These are phyloP conservation scores for Eucalyptus regnans DNA, from an alignment of 345 rosid genomes.

Conservation along the genomic window DNA sequence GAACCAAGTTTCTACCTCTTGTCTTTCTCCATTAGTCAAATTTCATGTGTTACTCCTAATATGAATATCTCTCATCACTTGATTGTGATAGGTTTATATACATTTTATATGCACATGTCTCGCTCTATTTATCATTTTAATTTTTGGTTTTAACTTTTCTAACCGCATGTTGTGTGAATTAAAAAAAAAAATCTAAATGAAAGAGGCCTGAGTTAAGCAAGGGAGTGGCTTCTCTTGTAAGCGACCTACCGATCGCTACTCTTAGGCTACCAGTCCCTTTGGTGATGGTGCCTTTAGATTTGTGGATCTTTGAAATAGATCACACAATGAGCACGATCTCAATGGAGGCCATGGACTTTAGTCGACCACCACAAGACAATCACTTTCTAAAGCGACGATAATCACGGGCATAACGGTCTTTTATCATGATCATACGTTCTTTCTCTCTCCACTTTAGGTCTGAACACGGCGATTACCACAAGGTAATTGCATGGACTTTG, in stretches of 20 bases:
- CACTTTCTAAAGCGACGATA: background rate
- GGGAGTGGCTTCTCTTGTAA: background rate
- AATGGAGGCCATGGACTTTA: background rate
- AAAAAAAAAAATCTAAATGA: background rate
- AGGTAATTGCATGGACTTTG: background rate
- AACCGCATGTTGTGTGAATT: background rate
- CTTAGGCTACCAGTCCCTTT: background rate
- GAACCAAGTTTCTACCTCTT: background rate
- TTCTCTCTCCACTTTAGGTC: background rate
- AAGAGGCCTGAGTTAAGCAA: background rate
- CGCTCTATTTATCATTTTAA: background rate
- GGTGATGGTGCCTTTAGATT: background rate
- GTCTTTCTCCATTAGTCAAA: background rate
- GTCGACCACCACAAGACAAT: background rate
- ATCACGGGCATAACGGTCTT: rapidly evolving
- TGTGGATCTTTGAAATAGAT: background rate
- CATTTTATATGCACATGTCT: background rate
- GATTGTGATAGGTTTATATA: background rate
- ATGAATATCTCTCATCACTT: background rate
- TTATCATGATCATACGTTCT: rapidly evolving
- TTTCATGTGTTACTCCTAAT: background rate
- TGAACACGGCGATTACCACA: rapidly evolving
- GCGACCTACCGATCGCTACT: rapidly evolving
- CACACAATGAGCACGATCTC: background rate
- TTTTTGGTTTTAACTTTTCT: background rate